Conservation (phyloP, 108 stramenopile species). For the Cyclotella baltica region DNA sequence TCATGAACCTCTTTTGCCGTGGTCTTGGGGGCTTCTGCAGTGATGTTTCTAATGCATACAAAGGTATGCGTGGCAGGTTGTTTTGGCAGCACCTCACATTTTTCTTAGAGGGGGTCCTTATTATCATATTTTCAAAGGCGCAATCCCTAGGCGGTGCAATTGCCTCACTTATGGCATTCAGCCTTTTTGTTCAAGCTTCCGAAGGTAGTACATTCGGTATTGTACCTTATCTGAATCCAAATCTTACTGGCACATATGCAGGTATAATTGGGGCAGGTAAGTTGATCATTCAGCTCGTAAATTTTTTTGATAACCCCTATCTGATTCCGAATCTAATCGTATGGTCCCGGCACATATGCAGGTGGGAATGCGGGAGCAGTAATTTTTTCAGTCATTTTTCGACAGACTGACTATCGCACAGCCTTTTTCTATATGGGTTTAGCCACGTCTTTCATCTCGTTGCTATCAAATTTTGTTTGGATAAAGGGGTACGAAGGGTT, state of each 20-base stretch:
- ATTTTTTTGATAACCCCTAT: background rate
- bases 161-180: slow-evolving; percentile 67
- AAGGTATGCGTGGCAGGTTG: slow-evolving; percentile 83
- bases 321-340: background rate
- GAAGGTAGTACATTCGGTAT: slow-evolving; percentile 75
- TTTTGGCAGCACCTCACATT: slow-evolving; percentile 59
- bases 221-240: slow-evolving; percentile 65
- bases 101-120: slow-evolving; percentile 67
- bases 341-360: slow-evolving; percentile 65
- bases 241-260: slow-evolving; percentile 61
- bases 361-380: slow-evolving; percentile 86
- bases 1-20: slow-evolving; percentile 81
- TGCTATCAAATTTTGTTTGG: slow-evolving; percentile 61
- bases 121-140: slow-evolving; percentile 69
- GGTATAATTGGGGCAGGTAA: slow-evolving; percentile 59
- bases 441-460: slow-evolving; percentile 53
- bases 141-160: slow-evolving; percentile 64
- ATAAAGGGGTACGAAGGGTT: slow-evolving; percentile 78
- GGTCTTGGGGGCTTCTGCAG: slow-evolving; percentile 71
- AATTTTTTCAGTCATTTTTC: slow-evolving; percentile 64
- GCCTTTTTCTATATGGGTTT: slow-evolving; percentile 79
- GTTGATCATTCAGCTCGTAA: background rate
- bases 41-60: slow-evolving; percentile 57
- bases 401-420: slow-evolving; percentile 52
- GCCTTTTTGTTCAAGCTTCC: slow-evolving; percentile 80